Percentiles rank a stretch among this genome's conserved stretches.
Conservation (phyloP, 2,329 filamentous ascomycete genomes). For the Zymoseptoria pseudotritici region DNA sequence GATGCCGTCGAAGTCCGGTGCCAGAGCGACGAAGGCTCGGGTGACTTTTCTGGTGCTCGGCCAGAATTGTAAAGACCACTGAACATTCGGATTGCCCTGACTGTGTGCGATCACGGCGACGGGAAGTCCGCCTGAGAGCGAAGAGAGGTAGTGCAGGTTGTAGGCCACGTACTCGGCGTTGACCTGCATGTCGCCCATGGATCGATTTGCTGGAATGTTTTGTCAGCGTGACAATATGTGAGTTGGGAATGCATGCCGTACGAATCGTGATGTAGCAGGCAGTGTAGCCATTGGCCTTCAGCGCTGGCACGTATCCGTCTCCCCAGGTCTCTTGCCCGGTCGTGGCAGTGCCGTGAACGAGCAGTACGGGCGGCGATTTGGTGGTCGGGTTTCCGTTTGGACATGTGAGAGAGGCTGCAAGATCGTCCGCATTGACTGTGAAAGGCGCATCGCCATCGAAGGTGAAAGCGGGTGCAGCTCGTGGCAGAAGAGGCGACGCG, state of each 20-base stretch:
- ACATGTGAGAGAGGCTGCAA: conserved; percentile 24
- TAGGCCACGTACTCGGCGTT: conserved; percentile 27
- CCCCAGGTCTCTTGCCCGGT: conserved; percentile 26
- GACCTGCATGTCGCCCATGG: conserved; percentile 29
- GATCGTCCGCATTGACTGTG: conserved; percentile 15
- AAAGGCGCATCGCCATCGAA: conserved; percentile 26
- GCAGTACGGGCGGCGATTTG: conserved; percentile 21
- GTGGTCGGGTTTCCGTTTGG: conserved; percentile 22
- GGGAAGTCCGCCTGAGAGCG: conserved; percentile 19
- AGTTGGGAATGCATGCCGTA: conserved; percentile 3
- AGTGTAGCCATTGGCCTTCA: conserved; percentile 23
- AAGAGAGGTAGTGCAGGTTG: conserved; percentile 23
- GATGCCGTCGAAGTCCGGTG: conserved; percentile 26
- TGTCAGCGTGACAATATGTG: background rate
- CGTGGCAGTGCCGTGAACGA: conserved; percentile 25
- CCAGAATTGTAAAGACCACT: conserved; percentile 28
- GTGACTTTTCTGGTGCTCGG: conserved; percentile 23
- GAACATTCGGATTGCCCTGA: conserved; percentile 25
- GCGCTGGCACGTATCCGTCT: conserved; percentile 24
- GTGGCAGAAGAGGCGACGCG: conserved; percentile 13
- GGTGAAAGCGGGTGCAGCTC: conserved; percentile 15
- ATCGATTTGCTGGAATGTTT: conserved; percentile 14
- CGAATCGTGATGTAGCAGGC: conserved; percentile 27
- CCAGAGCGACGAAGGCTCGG: conserved; percentile 21
- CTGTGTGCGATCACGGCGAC: conserved; percentile 24